Evolutionary conservation across 2,329 filamentous ascomycete species (phyloP).

Genomic region (Colletotrichum somersetense): DNA sequence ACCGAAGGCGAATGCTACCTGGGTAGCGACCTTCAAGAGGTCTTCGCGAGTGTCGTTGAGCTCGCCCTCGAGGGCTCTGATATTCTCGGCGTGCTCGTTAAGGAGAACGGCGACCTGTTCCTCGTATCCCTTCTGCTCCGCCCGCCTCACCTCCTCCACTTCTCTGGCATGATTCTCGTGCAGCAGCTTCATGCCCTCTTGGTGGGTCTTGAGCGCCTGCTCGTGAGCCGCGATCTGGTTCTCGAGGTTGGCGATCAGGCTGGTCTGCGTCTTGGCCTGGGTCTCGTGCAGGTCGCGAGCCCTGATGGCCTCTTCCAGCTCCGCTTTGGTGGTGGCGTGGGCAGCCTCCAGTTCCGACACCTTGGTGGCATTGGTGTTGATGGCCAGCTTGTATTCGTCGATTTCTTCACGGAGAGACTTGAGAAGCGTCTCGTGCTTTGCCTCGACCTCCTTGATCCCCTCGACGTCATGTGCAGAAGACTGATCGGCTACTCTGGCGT

Average conservation of each 20-base stretch:
- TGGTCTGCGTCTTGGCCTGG: conserved; percentile 60
- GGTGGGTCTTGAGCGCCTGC: conserved; percentile 66
- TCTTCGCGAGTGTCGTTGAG: conserved; percentile 75
- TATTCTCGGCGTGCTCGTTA: conserved; percentile 69
- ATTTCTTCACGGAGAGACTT: conserved; percentile 78
- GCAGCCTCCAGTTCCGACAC: conserved; percentile 81
- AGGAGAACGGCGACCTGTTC: conserved; percentile 70
- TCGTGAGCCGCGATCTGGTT: conserved; percentile 72
- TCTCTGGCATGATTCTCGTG: conserved; percentile 64
- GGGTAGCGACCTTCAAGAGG: conserved; percentile 72
- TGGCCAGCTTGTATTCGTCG: conserved; percentile 82
- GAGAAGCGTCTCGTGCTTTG: conserved; percentile 71
- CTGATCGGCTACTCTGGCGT: conserved; percentile 62
- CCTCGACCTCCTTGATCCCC: conserved; percentile 62
- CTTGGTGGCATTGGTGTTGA: conserved; percentile 75
- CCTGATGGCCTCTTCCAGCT: conserved; percentile 76
- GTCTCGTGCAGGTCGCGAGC: conserved; percentile 65
- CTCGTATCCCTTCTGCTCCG: conserved; percentile 68
- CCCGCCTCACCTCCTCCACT: conserved; percentile 61
- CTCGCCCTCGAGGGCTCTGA: conserved; percentile 70
- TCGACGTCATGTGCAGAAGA: conserved; percentile 56
- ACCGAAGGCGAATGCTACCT: conserved; percentile 71
- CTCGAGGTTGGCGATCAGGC: conserved; percentile 66
- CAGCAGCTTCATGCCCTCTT: conserved; percentile 64
- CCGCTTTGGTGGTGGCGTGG: conserved; percentile 73